Evolutionary conservation across 139 green algal genomes (phyloP).

Genomic region (Tetratostichococcus sp.): DNA sequence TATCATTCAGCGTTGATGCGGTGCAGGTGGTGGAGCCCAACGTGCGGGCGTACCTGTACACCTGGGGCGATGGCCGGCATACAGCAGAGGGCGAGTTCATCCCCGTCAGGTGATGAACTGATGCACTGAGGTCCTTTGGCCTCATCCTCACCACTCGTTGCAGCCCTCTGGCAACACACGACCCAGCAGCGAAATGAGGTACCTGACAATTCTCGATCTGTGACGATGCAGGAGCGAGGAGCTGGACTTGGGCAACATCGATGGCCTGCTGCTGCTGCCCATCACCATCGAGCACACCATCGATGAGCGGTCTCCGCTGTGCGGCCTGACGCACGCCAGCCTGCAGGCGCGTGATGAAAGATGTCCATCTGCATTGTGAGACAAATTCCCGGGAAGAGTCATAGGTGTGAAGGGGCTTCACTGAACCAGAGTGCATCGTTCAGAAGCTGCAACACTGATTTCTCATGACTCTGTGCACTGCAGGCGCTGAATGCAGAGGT

Average conservation of each 20-base stretch:
- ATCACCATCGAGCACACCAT: slow-evolving; percentile 71
- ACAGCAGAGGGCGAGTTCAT: slow-evolving; percentile 73
- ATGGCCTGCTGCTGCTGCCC: slow-evolving; percentile 73
- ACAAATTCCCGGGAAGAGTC: too few relatives aligned
- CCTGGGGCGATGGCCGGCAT: slow-evolving; percentile 55
- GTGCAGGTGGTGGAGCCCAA: neutral
- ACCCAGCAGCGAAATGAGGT: too few relatives aligned
- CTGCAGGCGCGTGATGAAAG: slow-evolving; percentile 32
- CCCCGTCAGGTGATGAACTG: slow-evolving; percentile 33
- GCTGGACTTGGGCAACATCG: slow-evolving; percentile 46
- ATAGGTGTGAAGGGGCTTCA: too few relatives aligned
- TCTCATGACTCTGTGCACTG: neutral
- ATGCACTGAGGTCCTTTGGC: too few relatives aligned
- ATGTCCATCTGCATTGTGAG: neutral
- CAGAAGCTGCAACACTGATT: too few relatives aligned
- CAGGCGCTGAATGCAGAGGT: slow-evolving; percentile 49
- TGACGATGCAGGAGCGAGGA: slow-evolving; percentile 13
- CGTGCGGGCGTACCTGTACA: slow-evolving; percentile 47
- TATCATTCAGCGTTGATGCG: too few relatives aligned
- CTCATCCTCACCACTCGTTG: too few relatives aligned
- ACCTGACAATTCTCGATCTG: too few relatives aligned
- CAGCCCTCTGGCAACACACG: too few relatives aligned
- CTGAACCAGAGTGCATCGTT: too few relatives aligned
- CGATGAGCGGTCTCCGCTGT: slow-evolving; percentile 67
- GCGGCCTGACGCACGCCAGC: slow-evolving; percentile 52